Percentiles rank a stretch among this genome's conserved stretches.
These are phyloP conservation scores for Xylaria acuta DNA, from an alignment of 495 filamentous ascomycete species.

Conservation along the genomic window DNA sequence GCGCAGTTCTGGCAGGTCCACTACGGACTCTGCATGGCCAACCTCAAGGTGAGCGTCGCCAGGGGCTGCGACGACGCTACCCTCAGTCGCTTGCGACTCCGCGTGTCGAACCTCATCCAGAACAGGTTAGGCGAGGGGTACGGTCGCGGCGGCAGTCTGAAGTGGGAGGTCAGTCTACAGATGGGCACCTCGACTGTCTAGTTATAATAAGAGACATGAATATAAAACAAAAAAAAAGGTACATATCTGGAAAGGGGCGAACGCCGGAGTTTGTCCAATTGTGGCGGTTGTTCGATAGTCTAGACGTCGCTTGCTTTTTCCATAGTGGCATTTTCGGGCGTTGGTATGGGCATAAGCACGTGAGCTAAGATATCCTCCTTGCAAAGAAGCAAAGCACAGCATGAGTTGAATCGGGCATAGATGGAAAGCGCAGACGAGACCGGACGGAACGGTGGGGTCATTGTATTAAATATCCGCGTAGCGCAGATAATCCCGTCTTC, in stretches of 20 bases:
- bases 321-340: conserved; percentile 26
- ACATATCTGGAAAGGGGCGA: background rate
- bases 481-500: background rate
- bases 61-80: conserved; percentile 65
- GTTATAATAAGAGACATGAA: background rate
- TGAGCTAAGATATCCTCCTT: conserved; percentile 25
- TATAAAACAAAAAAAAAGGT: conserved; percentile 6
- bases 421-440: background rate
- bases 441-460: background rate
- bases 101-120: conserved; percentile 77
- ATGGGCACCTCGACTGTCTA: conserved; percentile 37
- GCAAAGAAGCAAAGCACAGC: background rate
- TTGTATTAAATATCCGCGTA: background rate
- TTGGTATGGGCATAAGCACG: conserved; percentile 20
- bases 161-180: conserved; percentile 82
- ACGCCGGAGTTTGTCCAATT: background rate
- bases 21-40: conserved; percentile 95
- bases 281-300: background rate
- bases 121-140: conserved; percentile 89
- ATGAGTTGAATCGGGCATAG: background rate
- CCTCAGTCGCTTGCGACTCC: conserved; percentile 71
- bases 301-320: conserved; percentile 1
- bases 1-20: conserved; percentile 98
- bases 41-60: conserved; percentile 76
- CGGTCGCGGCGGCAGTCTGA: conserved; percentile 73